Conservation (phyloP, 73 alveolate species). For the Paramecium bursaria region DNA sequence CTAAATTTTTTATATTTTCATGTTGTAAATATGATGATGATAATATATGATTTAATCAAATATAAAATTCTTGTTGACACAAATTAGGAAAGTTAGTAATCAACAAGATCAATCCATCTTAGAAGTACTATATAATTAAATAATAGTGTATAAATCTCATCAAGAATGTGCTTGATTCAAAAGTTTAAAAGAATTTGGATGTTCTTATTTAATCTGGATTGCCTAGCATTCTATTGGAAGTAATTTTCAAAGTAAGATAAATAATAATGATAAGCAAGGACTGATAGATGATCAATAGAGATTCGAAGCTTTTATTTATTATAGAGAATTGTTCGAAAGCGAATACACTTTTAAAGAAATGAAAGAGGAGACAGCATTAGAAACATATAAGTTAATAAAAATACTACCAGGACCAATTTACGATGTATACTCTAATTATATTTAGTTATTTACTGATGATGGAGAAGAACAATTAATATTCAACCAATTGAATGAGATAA, state of each 20-base stretch:
- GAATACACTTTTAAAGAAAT: not conserved
- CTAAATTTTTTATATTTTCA: no score
- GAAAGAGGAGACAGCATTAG: constrained; percentile 28
- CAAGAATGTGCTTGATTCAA: not conserved
- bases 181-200: not conserved
- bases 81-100: constrained; percentile 1
- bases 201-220: not conserved
- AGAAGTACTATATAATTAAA: not conserved
- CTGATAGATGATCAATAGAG: constrained; percentile 10
- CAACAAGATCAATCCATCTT: constrained; percentile 10
- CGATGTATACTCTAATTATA: not conserved
- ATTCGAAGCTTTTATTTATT: constrained; percentile 35
- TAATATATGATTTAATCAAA: not conserved
- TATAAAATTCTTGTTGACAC: constrained; percentile 13
- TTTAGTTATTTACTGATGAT: constrained; percentile 39
- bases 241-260: constrained; percentile 14
- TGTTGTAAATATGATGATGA: no score
- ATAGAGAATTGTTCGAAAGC: constrained; percentile 22
- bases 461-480: constrained; percentile 16
- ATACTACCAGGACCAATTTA: not conserved
- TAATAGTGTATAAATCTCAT: not conserved
- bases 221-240: constrained; percentile 17
- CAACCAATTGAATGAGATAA: not conserved
- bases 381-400: constrained; percentile 6
- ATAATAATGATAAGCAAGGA: not conserved